Base-by-base conservation (phyloP, 306 rosid species). In the Rubus parviflorus region DNA sequence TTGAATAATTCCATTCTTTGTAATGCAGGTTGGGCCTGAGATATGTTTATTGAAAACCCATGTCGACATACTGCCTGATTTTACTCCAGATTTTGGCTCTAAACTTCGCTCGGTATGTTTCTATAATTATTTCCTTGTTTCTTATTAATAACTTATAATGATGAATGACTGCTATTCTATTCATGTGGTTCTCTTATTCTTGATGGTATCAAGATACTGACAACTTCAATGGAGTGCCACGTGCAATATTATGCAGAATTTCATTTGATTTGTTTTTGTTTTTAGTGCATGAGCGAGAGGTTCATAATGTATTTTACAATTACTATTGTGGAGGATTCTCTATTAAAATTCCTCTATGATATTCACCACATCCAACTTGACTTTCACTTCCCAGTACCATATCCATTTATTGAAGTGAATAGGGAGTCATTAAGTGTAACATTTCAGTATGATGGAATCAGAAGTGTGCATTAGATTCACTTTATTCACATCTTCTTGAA, bases 11-110 rank as follows among this genome's bases (percentile, higher is more conserved):
- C 42, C 45, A 12, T 63, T 58, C 37, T 7, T 76, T 35, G 46
- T 22, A 52, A 66, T 64, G 72, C 87, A 92, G 96, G 96, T 90
- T 80, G 97, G 98, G 46, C 96, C 95, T 7, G 95, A 94, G 92
- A 94, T 94, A 81, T 94, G 98, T 84, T 65, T 94, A 81, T 80
- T 94, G 87, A 94, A 94, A 83, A 92, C 97, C 57, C 97, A 94
- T 75, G 97, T 94, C 82, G 98, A 94, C 80, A 94, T 92, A 88
- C 84, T 89, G 65, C 95, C 98, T 11, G 97, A 94, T 81, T 94
- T 94, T 84, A 92, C 95, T 62, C 87, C 91, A 20, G 97, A 92
- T 75, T 94, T 92, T 70, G 98, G 97, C 53, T 84, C 90, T 66
- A 90, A 90, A 82, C 96, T 94, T 68, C 95, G 93, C 62, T 54